Evolutionary conservation across 2,329 filamentous ascomycete genomes (phyloP).

Genomic region (Chaetoscypha palmicola): DNA sequence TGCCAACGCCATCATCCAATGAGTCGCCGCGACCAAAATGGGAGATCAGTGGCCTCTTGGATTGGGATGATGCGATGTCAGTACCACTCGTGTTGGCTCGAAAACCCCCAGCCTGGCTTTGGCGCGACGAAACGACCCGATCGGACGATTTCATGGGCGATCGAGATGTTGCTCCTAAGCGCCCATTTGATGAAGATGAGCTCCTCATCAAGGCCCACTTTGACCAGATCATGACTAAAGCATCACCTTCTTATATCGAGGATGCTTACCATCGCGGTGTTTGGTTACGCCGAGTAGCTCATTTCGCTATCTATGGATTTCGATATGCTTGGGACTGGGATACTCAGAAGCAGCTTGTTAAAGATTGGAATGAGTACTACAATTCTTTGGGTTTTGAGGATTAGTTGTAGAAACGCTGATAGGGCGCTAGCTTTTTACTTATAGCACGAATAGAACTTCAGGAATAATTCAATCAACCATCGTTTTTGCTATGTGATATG

Average conservation of each 20-base stretch:
- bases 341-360: constrained; percentile 5
- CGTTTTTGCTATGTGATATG: too few relatives aligned
- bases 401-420: too few relatives aligned
- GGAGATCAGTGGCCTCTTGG: constrained; percentile 16
- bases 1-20: background rate
- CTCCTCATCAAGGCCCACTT: constrained; percentile 19
- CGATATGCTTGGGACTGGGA: background rate
- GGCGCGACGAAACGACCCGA: constrained; percentile 9
- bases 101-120: constrained; percentile 16
- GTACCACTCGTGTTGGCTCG: constrained; percentile 12
- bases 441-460: too few relatives aligned
- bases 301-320: constrained; percentile 12
- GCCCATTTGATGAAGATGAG: constrained; percentile 14
- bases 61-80: constrained; percentile 18
- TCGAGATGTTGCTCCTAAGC: constrained; percentile 2
- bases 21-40: constrained; percentile 1
- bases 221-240: constrained; percentile 13
- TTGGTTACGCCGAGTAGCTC: constrained; percentile 14
- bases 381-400: background rate
- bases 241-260: constrained; percentile 8
- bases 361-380: constrained; percentile 13
- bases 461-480: too few relatives aligned
- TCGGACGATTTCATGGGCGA: background rate
- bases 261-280: constrained; percentile 19
- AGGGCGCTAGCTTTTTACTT: too few relatives aligned